Evolutionary conservation across 176 grass and related monocot genomes (phyloP), one percentile per base, ranked within the genome.

Genomic region (Triticum timopheevii): DNA sequence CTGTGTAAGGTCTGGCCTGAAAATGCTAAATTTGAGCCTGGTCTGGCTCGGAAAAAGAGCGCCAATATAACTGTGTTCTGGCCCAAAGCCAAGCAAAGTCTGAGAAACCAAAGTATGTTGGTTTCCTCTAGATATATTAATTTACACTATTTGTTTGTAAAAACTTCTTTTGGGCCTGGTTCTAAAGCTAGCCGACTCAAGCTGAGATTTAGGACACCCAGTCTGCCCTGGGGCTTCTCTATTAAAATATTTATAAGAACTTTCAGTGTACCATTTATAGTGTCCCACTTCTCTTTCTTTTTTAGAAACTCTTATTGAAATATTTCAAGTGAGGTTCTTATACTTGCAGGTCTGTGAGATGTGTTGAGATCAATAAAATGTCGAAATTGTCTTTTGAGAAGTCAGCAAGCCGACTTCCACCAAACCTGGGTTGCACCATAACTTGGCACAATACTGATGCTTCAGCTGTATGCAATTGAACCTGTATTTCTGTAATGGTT

Each of bases 311-410:
- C 7, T 12, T 84, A 76, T 80, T 73, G 19, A 76, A 40, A 70
- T 56, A 86, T 67, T 84, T 81, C 34, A 73, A 83, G 19, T 67
- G 59, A 67, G 5, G 0, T 83, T 61, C 19, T 76, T 83, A 11
- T 89, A 38, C 31, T 89, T 88, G 16, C 90, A 98, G 96, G 81
- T 98, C 96, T 72, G 90, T 95, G 79, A 98, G 91, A 94, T 98
- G 96, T 90, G 92, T 98, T 88, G 96, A 98, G 73, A 95, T 98
- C 69, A 98, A 98, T 85, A 95, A 98, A 84, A 90, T 95, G 76
- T 95, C 92, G 3, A 94, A 98, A 82, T 39, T 89, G 71, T 98
- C 92, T 82, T 98, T 98, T 67, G 93, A 98, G 84, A 98, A 91
- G 72, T 95, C 93, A 69, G 81, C 92, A 80, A 92, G 88, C 88